Conservation (phyloP, 225 moss, liverwort and hornwort species). For the Antitrichia curtipendula region DNA sequence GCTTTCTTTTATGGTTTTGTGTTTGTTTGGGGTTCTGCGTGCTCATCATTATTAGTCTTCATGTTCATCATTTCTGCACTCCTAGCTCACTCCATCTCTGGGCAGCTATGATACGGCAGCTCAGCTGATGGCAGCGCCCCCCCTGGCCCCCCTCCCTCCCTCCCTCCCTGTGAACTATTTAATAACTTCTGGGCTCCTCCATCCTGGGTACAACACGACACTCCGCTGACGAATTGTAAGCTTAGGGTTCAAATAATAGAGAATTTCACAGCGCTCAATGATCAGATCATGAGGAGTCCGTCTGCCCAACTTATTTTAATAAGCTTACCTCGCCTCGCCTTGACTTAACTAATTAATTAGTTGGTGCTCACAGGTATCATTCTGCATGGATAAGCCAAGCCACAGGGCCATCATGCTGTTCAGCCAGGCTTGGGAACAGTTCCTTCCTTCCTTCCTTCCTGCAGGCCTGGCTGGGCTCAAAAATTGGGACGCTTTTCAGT, state of each 20-base stretch:
- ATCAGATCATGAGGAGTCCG: neutral
- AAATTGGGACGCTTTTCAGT: neutral
- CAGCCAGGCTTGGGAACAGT: neutral
- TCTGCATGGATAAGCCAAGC: neutral
- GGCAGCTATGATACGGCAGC: neutral
- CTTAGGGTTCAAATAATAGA: neutral
- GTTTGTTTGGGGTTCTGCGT: neutral
- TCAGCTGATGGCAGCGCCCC: neutral
- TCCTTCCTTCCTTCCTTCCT: neutral
- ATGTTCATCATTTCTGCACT: neutral
- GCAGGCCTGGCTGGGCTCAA: neutral
- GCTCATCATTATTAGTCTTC: constrained; percentile 1
- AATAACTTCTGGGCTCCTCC: neutral
- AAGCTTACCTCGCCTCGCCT: neutral
- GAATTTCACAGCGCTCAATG: neutral
- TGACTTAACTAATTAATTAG: no score
- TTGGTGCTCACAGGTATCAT: neutral
- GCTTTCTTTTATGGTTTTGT: neutral
- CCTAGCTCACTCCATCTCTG: neutral
- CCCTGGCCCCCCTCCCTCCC: no score
- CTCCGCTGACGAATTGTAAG: neutral
- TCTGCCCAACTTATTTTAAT: neutral
- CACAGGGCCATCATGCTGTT: neutral
- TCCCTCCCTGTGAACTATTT: neutral
- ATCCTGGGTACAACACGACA: neutral